Conservation (phyloP, 2,329 filamentous ascomycete genomes). For the Paramyrothecium roridum region DNA sequence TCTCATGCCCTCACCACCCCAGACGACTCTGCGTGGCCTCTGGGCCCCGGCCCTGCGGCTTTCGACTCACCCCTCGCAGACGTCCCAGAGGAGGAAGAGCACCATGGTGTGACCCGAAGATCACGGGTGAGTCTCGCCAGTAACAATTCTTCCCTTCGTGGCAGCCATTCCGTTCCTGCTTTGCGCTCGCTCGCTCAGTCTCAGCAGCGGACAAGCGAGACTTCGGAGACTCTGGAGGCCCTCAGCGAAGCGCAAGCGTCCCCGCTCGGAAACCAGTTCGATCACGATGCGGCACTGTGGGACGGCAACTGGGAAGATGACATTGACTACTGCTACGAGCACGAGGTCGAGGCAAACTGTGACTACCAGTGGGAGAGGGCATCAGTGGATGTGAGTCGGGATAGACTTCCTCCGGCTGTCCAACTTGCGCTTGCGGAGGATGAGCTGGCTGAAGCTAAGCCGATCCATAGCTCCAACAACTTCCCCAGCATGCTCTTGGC, state of each 20-base stretch:
- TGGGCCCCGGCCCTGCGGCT: conserved; percentile 18
- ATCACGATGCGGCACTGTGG: background rate
- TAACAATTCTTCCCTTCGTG: conserved; percentile 49
- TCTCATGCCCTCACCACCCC: conserved; percentile 38
- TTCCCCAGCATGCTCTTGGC: conserved; percentile 24
- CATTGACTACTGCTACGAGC: conserved; percentile 69
- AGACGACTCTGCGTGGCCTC: conserved; percentile 40
- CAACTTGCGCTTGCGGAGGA: conserved; percentile 19
- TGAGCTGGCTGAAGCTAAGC: conserved; percentile 16
- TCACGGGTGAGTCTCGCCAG: conserved; percentile 43
- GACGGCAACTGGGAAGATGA: conserved; percentile 60
- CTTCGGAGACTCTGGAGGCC: conserved; percentile 50
- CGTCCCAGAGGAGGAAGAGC: conserved; percentile 63
- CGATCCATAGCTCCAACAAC: conserved; percentile 11
- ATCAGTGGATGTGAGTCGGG: conserved; percentile 42
- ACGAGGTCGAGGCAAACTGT: conserved; percentile 64
- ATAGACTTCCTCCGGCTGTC: conserved; percentile 14
- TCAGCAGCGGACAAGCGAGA: conserved; percentile 42
- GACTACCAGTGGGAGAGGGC: conserved; percentile 63
- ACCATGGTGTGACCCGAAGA: conserved; percentile 29
- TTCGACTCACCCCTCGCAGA: conserved; percentile 49
- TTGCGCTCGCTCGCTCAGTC: conserved; percentile 41
- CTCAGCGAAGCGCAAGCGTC: conserved; percentile 37
- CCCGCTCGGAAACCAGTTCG: conserved; percentile 8
- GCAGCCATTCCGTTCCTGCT: conserved; percentile 53